phyloP scores from a whole-genome alignment of 177 flowering plant genomes.

The Vitis hybrid region DNA sequence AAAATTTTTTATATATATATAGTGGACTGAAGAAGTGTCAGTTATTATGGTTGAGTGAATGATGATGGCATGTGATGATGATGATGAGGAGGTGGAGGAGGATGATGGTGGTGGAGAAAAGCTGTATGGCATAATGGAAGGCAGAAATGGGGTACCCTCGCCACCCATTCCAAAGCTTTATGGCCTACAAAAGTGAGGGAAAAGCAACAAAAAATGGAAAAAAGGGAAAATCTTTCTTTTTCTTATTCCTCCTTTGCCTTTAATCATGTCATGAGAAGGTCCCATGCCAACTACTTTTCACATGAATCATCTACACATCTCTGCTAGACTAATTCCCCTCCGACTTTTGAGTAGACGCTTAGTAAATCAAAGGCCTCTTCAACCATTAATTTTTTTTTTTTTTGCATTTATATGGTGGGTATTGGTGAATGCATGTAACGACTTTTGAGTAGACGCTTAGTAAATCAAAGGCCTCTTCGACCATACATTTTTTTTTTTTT shows the following conservation, averaged over 20 bases:
- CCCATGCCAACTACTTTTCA: conserved; percentile 8
- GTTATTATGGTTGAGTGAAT: conserved; percentile 1
- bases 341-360: too few relatives aligned
- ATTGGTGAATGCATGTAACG: too few relatives aligned
- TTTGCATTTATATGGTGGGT: too few relatives aligned
- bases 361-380: too few relatives aligned
- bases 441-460: too few relatives aligned
- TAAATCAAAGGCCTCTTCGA: too few relatives aligned
- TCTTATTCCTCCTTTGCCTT: conserved; percentile 10
- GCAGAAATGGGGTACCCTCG: background rate
- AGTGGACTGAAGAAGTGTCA: background rate
- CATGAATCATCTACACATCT: conserved; percentile 13
- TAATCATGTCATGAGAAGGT: conserved; percentile 24
- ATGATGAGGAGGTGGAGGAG: background rate
- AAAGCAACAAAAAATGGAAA: background rate
- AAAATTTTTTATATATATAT: too few relatives aligned
- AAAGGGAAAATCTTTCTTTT: background rate
- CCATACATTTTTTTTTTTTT: too few relatives aligned
- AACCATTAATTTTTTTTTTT: too few relatives aligned
- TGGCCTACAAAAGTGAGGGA: conserved; percentile 25
- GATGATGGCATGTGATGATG: background rate
- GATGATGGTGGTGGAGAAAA: background rate
- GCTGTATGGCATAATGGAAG: conserved; percentile 12
- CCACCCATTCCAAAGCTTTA: conserved; percentile 17
- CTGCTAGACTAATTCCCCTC: background rate